Conservation (phyloP, 306 rosid genomes). For the Elaeagnus macrophylla region DNA sequence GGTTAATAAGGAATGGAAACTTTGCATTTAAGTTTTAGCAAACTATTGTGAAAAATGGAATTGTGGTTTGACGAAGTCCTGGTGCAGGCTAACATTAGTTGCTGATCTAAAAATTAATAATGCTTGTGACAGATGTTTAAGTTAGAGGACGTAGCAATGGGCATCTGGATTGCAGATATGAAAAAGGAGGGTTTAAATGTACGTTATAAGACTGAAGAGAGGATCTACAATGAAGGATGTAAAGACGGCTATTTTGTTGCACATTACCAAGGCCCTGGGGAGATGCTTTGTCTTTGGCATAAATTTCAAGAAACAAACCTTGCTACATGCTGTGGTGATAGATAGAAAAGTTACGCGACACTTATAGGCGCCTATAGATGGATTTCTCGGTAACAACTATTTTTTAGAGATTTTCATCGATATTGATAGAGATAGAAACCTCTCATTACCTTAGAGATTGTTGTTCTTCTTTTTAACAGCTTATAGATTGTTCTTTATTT, state of each 20-base stretch:
- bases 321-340: conserved; percentile 59
- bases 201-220: conserved; percentile 58
- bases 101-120: conserved; percentile 14
- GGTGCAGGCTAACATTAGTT: no score
- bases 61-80: no score
- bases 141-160: conserved; percentile 99
- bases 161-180: conserved; percentile 89
- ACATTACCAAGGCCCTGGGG: conserved; percentile 96
- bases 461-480: no score
- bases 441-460: no score
- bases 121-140: conserved; percentile 71
- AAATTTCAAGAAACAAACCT: conserved; percentile 64
- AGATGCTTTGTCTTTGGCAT: conserved; percentile 93
- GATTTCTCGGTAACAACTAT: not conserved
- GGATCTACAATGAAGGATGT: conserved; percentile 65
- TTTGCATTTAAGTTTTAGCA: not conserved
- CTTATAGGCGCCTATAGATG: no score
- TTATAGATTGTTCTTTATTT: no score
- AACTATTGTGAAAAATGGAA: no score
- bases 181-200: conserved; percentile 57
- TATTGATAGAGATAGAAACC: not conserved
- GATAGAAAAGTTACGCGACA: conserved; percentile 11
- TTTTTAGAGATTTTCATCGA: not conserved
- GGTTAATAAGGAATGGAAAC: conserved; percentile 37
- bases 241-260: conserved; percentile 86